Evolutionary conservation across 306 rosid species (phyloP).

Genomic region (Phaseolus lunatus): DNA sequence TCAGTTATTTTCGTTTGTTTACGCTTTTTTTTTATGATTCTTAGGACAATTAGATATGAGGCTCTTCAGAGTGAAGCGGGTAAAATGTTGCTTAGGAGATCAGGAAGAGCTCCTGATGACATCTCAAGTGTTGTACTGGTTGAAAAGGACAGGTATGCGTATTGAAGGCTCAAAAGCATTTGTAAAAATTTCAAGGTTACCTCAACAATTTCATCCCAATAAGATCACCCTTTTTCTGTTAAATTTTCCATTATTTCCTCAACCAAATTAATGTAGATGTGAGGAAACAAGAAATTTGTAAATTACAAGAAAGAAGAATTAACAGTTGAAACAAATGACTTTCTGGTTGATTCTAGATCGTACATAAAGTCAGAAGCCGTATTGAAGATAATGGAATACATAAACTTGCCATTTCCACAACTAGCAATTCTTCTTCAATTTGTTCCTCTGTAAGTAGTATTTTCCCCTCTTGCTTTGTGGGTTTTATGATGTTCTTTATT

Average conservation of each 20-base stretch:
- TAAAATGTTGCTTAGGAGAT: slow-evolving; percentile 77
- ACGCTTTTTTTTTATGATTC: slow-evolving; percentile 30
- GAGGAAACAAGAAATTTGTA: slow-evolving; percentile 28
- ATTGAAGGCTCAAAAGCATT: not conserved
- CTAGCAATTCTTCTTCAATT: slow-evolving; percentile 67
- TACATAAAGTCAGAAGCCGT: slow-evolving; percentile 89
- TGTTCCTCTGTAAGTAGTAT: slow-evolving; percentile 80
- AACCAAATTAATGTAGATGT: not conserved
- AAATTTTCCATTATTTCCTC: slow-evolving; percentile 9
- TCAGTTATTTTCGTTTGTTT: slow-evolving; percentile 13
- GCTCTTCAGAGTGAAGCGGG: slow-evolving; percentile 97
- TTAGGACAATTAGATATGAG: slow-evolving; percentile 80
- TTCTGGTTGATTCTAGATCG: slow-evolving; percentile 67
- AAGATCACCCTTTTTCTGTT: slow-evolving; percentile 7
- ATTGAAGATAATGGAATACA: slow-evolving; percentile 88
- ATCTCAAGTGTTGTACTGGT: slow-evolving; percentile 96
- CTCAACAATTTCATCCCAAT: slow-evolving; percentile 15
- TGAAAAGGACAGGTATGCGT: slow-evolving; percentile 68
- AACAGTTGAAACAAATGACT: slow-evolving; percentile 32
- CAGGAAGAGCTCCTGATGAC: slow-evolving; percentile 96
- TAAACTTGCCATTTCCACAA: slow-evolving; percentile 91
- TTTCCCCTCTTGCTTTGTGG: slow-evolving; percentile 1
- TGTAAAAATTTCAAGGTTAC: not conserved
- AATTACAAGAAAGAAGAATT: slow-evolving; percentile 22
- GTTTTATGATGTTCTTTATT: not conserved